Evolutionary conservation across 495 filamentous ascomycete genomes (phyloP).

Genomic region (Neurospora sp.): DNA sequence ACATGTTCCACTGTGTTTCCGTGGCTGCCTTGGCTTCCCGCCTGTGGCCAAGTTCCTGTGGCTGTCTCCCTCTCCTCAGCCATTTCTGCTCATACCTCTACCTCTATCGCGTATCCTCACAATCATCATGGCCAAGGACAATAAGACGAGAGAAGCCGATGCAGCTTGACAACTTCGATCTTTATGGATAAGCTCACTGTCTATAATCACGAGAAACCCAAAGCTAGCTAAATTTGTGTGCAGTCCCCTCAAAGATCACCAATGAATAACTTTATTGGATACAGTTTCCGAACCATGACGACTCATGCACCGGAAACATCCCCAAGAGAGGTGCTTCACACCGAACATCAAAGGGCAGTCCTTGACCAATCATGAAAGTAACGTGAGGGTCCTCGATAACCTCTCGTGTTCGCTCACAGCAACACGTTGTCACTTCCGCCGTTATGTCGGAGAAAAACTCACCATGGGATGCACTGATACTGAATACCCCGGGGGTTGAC

Average conservation of each 20-base stretch:
- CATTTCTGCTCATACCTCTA: not conserved
- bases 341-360: not conserved
- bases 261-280: not conserved
- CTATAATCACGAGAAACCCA: not conserved
- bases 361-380: not conserved
- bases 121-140: not conserved
- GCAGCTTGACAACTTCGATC: not conserved
- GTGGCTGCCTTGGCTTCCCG: slow-evolving; percentile 3
- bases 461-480: not conserved
- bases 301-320: not conserved
- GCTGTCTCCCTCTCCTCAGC: not conserved
- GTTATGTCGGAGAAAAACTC: not conserved
- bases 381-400: not conserved
- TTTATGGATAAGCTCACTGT: not conserved
- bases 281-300: not conserved
- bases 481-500: not conserved
- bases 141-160: not conserved
- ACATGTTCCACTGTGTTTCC: slow-evolving; percentile 13
- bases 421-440: not conserved
- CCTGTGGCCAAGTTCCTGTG: not conserved
- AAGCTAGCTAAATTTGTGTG: not conserved
- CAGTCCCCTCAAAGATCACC: not conserved
- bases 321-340: not conserved
- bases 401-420: not conserved
- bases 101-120: not conserved